Evolutionary conservation across 768 basidiomycete species (phyloP).

Genomic region (Pisolithus marmoratus): DNA sequence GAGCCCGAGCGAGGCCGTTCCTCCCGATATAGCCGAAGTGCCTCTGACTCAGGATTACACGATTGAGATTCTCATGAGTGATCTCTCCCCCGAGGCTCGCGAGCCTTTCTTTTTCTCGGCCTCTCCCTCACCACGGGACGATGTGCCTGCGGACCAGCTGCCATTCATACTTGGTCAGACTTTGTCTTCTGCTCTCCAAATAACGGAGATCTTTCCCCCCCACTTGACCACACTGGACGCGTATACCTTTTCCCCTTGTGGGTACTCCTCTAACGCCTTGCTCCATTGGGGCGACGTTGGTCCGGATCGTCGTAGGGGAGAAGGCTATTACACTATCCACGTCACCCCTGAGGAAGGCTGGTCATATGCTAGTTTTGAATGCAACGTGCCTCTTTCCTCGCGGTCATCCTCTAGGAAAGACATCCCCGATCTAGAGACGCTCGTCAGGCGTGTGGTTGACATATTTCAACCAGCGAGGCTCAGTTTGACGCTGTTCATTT

Average conservation of each 20-base stretch:
- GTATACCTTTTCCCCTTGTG: conserved; percentile 92
- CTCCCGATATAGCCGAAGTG: conserved; percentile 10
- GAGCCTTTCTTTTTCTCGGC: conserved; percentile 62
- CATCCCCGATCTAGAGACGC: conserved; percentile 72
- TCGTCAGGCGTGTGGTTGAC: conserved; percentile 81
- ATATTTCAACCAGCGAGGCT: conserved; percentile 91
- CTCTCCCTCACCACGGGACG: conserved; percentile 42
- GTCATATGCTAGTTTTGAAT: conserved; percentile 99
- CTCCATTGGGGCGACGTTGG: conserved; percentile 47
- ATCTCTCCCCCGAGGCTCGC: conserved; percentile 71
- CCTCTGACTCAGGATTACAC: conserved; percentile 69
- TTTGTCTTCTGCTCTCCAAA: conserved; percentile 69
- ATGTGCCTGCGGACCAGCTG: conserved; percentile 36
- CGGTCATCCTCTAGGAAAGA: conserved; percentile 24
- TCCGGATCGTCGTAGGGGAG: conserved; percentile 36
- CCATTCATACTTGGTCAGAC: conserved; percentile 24
- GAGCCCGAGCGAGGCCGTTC: conserved; percentile 37
- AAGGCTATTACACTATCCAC: conserved; percentile 98
- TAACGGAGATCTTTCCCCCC: conserved; percentile 75
- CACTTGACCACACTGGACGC: conserved; percentile 82
- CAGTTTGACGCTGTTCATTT: conserved; percentile 87
- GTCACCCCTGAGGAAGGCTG: conserved; percentile 97
- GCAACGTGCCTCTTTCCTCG: conserved; percentile 75
- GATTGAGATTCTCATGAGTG: conserved; percentile 97
- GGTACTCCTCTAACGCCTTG: conserved; percentile 93